Evolutionary conservation across 108 stramenopile species (phyloP), one percentile per base, ranked within the genome.

Genomic region (Skeletonema tropicum): DNA sequence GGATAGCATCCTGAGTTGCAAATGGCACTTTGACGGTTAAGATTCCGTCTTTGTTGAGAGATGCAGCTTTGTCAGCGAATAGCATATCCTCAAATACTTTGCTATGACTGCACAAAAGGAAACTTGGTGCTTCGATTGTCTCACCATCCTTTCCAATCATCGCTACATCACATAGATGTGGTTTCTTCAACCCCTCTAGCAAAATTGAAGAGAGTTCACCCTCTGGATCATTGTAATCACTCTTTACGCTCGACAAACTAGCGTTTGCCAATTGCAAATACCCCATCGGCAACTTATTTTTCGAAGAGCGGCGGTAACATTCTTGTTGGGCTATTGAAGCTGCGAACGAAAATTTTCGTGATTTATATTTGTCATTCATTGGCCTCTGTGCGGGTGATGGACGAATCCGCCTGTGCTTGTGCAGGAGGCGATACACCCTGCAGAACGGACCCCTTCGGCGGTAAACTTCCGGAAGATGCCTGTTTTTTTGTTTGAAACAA

Each of bases 131-230:
- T n/a, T 32, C 42, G 35, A 60, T 26, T 11, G 52, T 15, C 13
- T 9, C 26, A 10, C 36, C 73, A 60, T 75, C 66, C 10, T 17
- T 39, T 55, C 74, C 74, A 46, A 75, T 19, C 42, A 75, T 36
- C 42, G 38, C 29, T 45, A 67, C 58, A 67, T 75, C 74, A 60
- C 74, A 75, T 11, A 75, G 58, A 57, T 65, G 58, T n/a, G 15
- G 42, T 66, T 66, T 75, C 31, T 45, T 60, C 39, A 75, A 60
- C 41, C 74, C 66, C 14, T 46, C 39, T 57, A 75, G 36, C 46
- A 75, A 35, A 29, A 65, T 30, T 11, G 65, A 38, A 55, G 57
- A 65, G 42, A 67, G 26, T 30, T 35, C n/a, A 13, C 23, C 12
- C 6, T 61, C 41, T 29, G 26, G 26, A 12, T 58, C 55, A n/a